Base-by-base conservation (phyloP, 2,329 filamentous ascomycete species). In the Fusarium proliferatum region DNA sequence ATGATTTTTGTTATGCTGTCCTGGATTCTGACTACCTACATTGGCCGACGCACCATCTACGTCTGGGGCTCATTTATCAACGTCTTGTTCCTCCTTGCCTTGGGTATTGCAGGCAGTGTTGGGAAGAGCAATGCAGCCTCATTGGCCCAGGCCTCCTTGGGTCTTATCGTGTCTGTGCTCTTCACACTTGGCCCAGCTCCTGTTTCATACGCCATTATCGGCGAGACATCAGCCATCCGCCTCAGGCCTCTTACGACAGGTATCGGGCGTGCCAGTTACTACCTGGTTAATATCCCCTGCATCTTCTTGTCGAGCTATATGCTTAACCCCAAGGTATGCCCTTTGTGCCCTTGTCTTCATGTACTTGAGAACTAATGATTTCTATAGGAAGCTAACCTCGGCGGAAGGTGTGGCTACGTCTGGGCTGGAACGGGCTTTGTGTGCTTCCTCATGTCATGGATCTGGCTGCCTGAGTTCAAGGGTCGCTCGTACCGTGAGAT, bases 191-290 rank as follows among this genome's bases (percentile, higher is more conserved):
- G 88, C 69, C 89, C 88, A 28, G 90, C 89, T 4, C 90, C 90
- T 56, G 88, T 88, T 49, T 91, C 90, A 11, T 92, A 88, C 86
- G 88, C 89, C 81, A 90, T 92, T 72, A 92, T 92, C 53, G 89
- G 88, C 71, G 90, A 92, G 81, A 92, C 90, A 6, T 91, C 90
- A 1, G 83, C 90, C 57, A 86, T 92, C 57, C 89, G 90, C 70
- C 89, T 92, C 36, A 81, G 90, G 49, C 88, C 90, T 52, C 82
- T 92, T 23, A 92, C 88, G 5, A 92, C 90, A 21, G 90, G 89
- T 80, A 82, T 92, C 51, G 90, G 90, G 77, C 90, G 90, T 78
- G 90, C 82, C 65, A 82, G 85, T 17, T 92, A 92, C 85, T 92
- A 92, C 81, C 74, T 90, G 9, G 83, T 90, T 66, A 87, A 92